Evolutionary conservation across 2,329 filamentous ascomycete genomes (phyloP).

Genomic region (Fusarium buharicum): DNA sequence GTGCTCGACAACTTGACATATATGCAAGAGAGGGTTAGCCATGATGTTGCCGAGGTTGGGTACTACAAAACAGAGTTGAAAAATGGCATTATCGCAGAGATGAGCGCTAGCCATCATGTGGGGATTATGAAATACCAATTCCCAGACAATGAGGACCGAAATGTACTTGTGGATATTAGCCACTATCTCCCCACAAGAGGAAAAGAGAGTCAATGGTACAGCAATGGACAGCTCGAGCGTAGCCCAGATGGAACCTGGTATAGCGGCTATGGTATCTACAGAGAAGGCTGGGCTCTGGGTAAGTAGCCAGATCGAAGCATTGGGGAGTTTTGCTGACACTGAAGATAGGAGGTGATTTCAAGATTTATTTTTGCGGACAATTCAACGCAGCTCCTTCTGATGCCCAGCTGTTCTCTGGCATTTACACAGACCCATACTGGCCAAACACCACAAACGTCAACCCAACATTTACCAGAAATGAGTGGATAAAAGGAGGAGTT

Average conservation of each 20-base stretch:
- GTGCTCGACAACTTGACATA: slow-evolving; percentile 60
- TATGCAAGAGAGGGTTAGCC: slow-evolving; percentile 55
- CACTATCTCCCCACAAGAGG: slow-evolving; percentile 58
- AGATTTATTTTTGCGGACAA: slow-evolving; percentile 26
- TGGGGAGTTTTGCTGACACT: not conserved
- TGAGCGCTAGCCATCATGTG: slow-evolving; percentile 60
- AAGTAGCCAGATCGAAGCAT: not conserved
- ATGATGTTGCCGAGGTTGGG: slow-evolving; percentile 61
- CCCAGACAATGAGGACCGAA: slow-evolving; percentile 51
- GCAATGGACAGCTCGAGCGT: slow-evolving; percentile 53
- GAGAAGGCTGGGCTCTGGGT: slow-evolving; percentile 18
- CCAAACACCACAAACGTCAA: slow-evolving; percentile 46
- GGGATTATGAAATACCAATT: slow-evolving; percentile 65
- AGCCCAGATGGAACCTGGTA: slow-evolving; percentile 54
- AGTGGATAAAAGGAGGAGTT: slow-evolving; percentile 61
- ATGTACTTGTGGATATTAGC: slow-evolving; percentile 59
- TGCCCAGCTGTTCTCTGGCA: slow-evolving; percentile 53
- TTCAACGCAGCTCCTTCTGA: slow-evolving; percentile 37
- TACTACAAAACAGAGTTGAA: slow-evolving; percentile 63
- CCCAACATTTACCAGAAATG: slow-evolving; percentile 61
- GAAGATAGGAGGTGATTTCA: slow-evolving; percentile 20
- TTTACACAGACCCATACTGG: slow-evolving; percentile 59
- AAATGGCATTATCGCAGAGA: slow-evolving; percentile 60
- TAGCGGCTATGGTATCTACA: slow-evolving; percentile 58
- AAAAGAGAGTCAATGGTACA: slow-evolving; percentile 55